Percentiles rank a stretch among this genome's conserved stretches.
phyloP scores from a whole-genome alignment of 2,329 filamentous ascomycete species.

The Pseudonectria buxi region DNA sequence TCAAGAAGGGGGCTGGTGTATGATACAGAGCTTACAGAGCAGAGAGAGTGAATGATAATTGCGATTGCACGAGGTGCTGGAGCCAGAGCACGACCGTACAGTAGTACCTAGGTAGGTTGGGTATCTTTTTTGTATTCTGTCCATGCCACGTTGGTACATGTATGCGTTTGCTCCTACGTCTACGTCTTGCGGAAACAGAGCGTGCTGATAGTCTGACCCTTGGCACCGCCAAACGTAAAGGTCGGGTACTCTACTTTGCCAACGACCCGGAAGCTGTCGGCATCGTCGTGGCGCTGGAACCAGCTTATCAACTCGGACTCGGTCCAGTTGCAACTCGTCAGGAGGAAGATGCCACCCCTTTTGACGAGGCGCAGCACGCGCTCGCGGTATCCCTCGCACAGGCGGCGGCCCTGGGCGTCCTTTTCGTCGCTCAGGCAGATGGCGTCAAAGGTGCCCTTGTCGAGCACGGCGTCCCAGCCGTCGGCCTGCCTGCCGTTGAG shows the following conservation, averaged over 20 bases:
- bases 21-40: constrained; percentile 16
- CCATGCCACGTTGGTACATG: background rate
- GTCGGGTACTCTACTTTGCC: constrained; percentile 72
- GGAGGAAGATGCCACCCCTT: constrained; percentile 64
- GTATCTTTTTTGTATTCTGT: background rate
- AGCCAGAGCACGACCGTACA: constrained; percentile 4
- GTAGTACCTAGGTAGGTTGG: too few relatives aligned
- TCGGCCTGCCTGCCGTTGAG: constrained; percentile 22
- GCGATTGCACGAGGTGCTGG: constrained; percentile 12
- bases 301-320: constrained; percentile 75
- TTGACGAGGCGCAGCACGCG: constrained; percentile 64
- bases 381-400: constrained; percentile 69
- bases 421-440: constrained; percentile 65
- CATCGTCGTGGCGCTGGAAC: constrained; percentile 49
- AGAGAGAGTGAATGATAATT: constrained; percentile 18
- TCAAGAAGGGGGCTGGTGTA: constrained; percentile 18
- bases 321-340: constrained; percentile 99
- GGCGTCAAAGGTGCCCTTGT: constrained; percentile 97
- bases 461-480: constrained; percentile 86
- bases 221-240: constrained; percentile 83
- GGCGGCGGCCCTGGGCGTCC: constrained; percentile 47
- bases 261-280: constrained; percentile 49
- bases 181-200: constrained; percentile 63
- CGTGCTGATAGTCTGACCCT: constrained; percentile 84
- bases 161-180: background rate